Percentiles rank a stretch among this genome's conserved stretches.
Conservation (phyloP, 495 filamentous ascomycete genomes). For the Penicillium soppii region DNA sequence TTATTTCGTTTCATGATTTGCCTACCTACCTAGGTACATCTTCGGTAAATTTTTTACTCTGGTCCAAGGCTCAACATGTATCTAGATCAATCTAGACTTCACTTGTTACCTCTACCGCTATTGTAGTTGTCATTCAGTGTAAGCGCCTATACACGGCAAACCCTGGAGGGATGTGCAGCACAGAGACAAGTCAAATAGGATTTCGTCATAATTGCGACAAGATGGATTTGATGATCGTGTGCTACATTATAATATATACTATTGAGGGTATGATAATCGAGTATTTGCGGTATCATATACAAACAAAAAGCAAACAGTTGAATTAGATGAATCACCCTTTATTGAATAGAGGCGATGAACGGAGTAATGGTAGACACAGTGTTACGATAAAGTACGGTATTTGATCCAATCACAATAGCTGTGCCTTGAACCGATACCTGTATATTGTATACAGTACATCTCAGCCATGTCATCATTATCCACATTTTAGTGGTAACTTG, state of each 20-base stretch:
- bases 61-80: no score
- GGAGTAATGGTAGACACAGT: background rate
- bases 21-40: no score
- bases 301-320: no score
- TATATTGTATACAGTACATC: constrained; percentile 1
- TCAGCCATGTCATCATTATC: constrained; percentile 18
- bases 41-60: no score
- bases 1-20: background rate
- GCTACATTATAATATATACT: background rate
- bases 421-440: background rate
- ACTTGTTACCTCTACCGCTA: no score
- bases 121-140: background rate
- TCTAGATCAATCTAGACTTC: background rate
- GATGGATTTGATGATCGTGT: background rate
- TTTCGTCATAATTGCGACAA: background rate
- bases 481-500: background rate
- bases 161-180: no score
- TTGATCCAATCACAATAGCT: no score
- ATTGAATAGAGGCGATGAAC: no score
- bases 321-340: no score
- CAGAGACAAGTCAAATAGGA: no score
- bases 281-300: no score
- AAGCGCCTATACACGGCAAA: background rate
- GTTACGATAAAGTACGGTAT: background rate
- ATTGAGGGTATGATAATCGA: background rate